Evolutionary conservation across 768 basidiomycete genomes (phyloP).

Genomic region (Lentinula sp.): DNA sequence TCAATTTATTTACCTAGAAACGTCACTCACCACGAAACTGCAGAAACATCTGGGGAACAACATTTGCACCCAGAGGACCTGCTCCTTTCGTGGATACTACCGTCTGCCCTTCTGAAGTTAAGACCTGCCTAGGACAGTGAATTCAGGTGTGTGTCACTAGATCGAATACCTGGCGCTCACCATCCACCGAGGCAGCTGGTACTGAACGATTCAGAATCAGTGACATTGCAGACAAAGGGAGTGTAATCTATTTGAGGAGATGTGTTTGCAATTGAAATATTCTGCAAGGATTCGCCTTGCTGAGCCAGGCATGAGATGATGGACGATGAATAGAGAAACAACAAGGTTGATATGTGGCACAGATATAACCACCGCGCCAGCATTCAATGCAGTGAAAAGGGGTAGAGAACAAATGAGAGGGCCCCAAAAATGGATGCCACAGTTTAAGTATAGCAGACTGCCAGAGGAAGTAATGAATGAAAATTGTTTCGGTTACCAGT

Average conservation of each 20-base stretch:
- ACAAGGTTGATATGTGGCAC: neutral
- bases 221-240: constrained; percentile 37
- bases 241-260: constrained; percentile 38
- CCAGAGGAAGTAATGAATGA: neutral
- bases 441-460: neutral
- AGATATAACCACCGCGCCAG: constrained; percentile 3
- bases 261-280: constrained; percentile 30
- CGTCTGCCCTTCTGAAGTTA: constrained; percentile 13
- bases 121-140: constrained; percentile 20
- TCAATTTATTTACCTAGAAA: neutral
- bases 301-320: neutral
- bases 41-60: constrained; percentile 54
- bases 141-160: neutral
- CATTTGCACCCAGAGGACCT: constrained; percentile 28
- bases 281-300: constrained; percentile 16
- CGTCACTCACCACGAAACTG: constrained; percentile 40
- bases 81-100: constrained; percentile 38
- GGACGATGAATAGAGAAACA: neutral
- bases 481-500: neutral
- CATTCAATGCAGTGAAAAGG: constrained; percentile 6
- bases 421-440: neutral
- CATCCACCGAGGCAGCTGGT: constrained; percentile 34
- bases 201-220: constrained; percentile 16
- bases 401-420: neutral
- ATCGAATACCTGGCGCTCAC: constrained; percentile 20